A percentile compares a stretch with the other conserved stretches of the same genome.
These are phyloP conservation scores for Aspergillus clavatus DNA, from an alignment of 2,329 filamentous ascomycete species.

Conservation along the genomic window DNA sequence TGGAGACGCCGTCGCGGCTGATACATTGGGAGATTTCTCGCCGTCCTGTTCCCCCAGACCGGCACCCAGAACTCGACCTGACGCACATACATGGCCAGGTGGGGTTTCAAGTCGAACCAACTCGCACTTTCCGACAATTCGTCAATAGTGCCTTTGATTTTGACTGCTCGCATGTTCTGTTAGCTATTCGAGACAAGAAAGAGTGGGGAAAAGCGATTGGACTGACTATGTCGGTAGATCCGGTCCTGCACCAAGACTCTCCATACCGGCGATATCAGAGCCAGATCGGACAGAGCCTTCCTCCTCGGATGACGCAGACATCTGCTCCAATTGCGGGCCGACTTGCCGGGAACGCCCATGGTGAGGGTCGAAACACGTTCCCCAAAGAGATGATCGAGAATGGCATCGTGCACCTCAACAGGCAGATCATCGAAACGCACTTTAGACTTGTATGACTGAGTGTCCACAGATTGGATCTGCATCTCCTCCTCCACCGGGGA, in stretches of 20 bases:
- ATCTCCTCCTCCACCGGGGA: slow-evolving; percentile 27
- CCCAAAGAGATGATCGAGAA: slow-evolving; percentile 67
- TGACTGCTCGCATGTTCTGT: slow-evolving; percentile 44
- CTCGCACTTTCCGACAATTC: slow-evolving; percentile 55
- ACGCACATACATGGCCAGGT: slow-evolving; percentile 61
- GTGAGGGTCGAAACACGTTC: slow-evolving; percentile 60
- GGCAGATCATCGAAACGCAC: slow-evolving; percentile 48
- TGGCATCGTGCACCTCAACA: slow-evolving; percentile 66
- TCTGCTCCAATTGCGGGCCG: slow-evolving; percentile 58
- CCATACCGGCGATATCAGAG: slow-evolving; percentile 58
- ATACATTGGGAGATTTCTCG: slow-evolving; percentile 43
- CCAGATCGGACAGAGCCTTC: slow-evolving; percentile 62
- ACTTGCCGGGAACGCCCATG: slow-evolving; percentile 51
- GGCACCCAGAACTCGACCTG: slow-evolving; percentile 76
- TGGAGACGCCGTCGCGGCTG: slow-evolving; percentile 21
- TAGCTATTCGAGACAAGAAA: neutral
- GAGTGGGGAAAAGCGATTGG: neutral
- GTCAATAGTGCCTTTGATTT: slow-evolving; percentile 65
- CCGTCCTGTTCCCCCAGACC: slow-evolving; percentile 56
- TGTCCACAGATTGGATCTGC: slow-evolving; percentile 12
- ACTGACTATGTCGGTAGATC: slow-evolving; percentile 61
- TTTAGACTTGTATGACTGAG: slow-evolving; percentile 11
- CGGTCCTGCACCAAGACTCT: slow-evolving; percentile 64
- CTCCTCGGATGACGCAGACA: slow-evolving; percentile 62
- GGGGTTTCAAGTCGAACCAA: slow-evolving; percentile 57